Evolutionary conservation across 83 land plant genomes (phyloP).

Genomic region (Diphasiastrum complanatum): DNA sequence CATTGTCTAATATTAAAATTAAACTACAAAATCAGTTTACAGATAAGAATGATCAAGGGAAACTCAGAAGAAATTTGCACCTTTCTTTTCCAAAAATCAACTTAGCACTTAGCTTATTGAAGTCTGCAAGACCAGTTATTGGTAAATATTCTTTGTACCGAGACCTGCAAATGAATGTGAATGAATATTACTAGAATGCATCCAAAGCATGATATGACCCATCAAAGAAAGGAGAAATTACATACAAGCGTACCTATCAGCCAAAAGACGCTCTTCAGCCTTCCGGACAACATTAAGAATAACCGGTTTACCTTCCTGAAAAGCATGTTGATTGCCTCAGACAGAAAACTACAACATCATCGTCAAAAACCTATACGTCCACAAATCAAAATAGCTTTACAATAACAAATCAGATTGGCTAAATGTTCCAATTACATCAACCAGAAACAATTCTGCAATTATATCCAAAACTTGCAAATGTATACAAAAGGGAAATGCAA

Average conservation of each 20-base stretch:
- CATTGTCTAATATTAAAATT: no score
- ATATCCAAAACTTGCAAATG: no score
- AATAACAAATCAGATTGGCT: neutral
- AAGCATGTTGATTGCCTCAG: no score
- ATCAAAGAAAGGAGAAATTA: neutral
- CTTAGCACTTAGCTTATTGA: constrained; percentile 85
- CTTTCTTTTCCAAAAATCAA: constrained; percentile 86
- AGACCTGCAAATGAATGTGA: constrained; percentile 34
- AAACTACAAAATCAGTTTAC: neutral
- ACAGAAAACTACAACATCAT: neutral
- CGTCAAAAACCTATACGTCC: neutral
- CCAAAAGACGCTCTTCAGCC: constrained; percentile 74
- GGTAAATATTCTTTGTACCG: constrained; percentile 82
- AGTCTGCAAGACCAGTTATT: constrained; percentile 70
- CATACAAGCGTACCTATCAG: constrained; percentile 47
- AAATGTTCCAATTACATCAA: neutral
- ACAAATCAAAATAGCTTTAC: neutral
- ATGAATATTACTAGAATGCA: constrained; percentile 8
- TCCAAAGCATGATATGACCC: neutral
- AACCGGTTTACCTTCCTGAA: constrained; percentile 96
- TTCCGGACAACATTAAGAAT: constrained; percentile 80
- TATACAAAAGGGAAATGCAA: no score
- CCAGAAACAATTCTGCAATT: neutral
- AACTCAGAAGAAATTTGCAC: constrained; percentile 26
- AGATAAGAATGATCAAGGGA: constrained; percentile 6